Conservation (phyloP, 768 basidiomycete genomes). For the Amanita inopinata region DNA sequence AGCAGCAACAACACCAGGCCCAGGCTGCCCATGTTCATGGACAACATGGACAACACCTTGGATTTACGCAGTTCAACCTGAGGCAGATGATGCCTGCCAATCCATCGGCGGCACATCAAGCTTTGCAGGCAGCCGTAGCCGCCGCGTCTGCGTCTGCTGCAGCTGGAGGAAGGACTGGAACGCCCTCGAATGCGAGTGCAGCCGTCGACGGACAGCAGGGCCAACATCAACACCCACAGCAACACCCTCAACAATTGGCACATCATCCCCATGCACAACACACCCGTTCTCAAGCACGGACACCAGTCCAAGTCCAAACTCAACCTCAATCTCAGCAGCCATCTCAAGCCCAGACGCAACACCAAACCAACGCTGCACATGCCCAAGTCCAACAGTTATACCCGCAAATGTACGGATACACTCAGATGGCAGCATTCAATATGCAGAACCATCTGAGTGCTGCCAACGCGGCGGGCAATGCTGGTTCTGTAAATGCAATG, state of each 20-base stretch:
- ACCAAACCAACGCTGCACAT: constrained; percentile 8
- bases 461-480: constrained; percentile 1
- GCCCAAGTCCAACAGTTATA: constrained; percentile 14
- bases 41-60: constrained; percentile 4
- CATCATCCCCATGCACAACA: no score
- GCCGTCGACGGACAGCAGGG: no score
- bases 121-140: constrained; percentile 4
- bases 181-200: constrained; percentile 1
- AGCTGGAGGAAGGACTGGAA: background rate
- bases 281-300: no score
- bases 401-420: constrained; percentile 11
- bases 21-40: constrained; percentile 1
- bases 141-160: background rate
- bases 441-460: constrained; percentile 1
- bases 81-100: constrained; percentile 4
- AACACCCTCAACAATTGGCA: constrained; percentile 1
- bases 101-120: constrained; percentile 3
- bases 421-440: constrained; percentile 5
- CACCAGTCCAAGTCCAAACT: no score
- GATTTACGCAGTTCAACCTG: constrained; percentile 6
- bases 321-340: constrained; percentile 2
- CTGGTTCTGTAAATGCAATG: constrained; percentile 1
- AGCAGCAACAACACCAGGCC: constrained; percentile 2
- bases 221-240: background rate
- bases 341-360: constrained; percentile 3